Percentiles rank a stretch among this genome's conserved stretches.
phyloP scores from a whole-genome alignment of 768 basidiomycete species.

The Udeniomyces megalosporus region DNA sequence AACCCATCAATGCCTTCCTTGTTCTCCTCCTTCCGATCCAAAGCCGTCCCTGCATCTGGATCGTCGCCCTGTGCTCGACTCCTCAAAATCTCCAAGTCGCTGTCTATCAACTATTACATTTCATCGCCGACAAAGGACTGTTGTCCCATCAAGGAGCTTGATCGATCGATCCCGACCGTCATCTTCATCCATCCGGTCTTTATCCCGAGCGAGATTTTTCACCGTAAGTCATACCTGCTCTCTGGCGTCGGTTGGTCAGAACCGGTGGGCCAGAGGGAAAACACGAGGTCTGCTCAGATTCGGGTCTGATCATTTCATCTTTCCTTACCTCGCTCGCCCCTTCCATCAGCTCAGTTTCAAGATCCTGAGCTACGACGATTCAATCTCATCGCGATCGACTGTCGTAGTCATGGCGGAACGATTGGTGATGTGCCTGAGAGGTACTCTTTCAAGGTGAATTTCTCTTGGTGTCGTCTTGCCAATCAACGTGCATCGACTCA shows the following conservation, averaged over 20 bases:
- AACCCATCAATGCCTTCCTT: too few species aligned
- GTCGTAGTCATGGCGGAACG: conserved; percentile 3
- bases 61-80: too few species aligned
- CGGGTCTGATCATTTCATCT: neutral
- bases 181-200: conserved; percentile 7
- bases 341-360: neutral
- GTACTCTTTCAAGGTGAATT: conserved; percentile 4
- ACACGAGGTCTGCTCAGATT: neutral
- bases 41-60: too few species aligned
- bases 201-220: conserved; percentile 5
- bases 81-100: neutral
- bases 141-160: neutral
- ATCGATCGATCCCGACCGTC: neutral
- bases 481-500: neutral
- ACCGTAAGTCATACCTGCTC: too few species aligned
- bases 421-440: neutral
- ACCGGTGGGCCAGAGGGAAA: neutral
- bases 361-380: conserved; percentile 1
- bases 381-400: conserved; percentile 10
- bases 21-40: too few species aligned
- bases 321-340: neutral
- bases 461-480: neutral
- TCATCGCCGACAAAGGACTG: neutral
- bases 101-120: neutral
- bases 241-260: neutral